These are phyloP conservation scores for Jackrogersella minutella DNA, from an alignment of 495 filamentous ascomycete species.

Conservation along the genomic window DNA sequence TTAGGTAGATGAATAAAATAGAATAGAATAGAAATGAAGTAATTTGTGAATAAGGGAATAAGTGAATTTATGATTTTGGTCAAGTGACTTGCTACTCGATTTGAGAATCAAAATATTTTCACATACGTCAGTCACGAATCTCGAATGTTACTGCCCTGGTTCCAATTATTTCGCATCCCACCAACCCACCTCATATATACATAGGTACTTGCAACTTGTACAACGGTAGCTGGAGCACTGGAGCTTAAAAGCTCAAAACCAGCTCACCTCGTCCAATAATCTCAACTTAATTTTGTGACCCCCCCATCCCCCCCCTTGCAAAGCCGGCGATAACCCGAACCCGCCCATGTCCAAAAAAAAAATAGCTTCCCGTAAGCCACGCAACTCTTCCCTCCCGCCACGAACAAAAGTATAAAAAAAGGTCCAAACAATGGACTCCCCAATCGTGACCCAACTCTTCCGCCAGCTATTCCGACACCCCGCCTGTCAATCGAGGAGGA, in stretches of 20 bases:
- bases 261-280: constrained; percentile 22
- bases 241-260: constrained; percentile 39
- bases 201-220: neutral
- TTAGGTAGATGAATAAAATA: neutral
- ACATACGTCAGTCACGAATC: neutral
- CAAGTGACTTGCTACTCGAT: constrained; percentile 18
- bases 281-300: too few relatives aligned
- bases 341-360: constrained; percentile 21
- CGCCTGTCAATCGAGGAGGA: constrained; percentile 68
- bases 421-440: constrained; percentile 76
- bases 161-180: neutral
- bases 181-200: constrained; percentile 1
- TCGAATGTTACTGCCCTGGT: constrained; percentile 1
- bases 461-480: constrained; percentile 80
- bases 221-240: too few relatives aligned
- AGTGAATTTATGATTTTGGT: constrained; percentile 30
- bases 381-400: constrained; percentile 1
- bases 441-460: constrained; percentile 78
- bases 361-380: constrained; percentile 7
- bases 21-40: neutral
- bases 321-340: constrained; percentile 32
- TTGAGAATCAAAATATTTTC: neutral
- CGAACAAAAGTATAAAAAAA: neutral
- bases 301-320: constrained; percentile 20
- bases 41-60: too few relatives aligned